Conservation (phyloP, 345 rosid species). For the Eucalyptus fibrosa region DNA sequence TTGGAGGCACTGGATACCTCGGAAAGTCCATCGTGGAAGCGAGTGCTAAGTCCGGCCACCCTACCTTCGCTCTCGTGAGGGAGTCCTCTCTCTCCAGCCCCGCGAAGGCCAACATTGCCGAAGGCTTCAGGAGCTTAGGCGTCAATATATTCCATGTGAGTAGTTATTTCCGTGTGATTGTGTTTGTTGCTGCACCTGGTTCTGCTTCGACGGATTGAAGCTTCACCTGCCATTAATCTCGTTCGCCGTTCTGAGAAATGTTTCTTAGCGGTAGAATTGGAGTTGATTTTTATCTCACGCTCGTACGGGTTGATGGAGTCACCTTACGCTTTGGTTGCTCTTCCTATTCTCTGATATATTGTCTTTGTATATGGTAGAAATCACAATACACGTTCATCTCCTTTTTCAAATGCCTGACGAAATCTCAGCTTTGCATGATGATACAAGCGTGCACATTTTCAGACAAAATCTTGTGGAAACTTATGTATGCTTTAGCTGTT, state of each 20-base stretch:
- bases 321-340: too few species aligned
- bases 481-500: too few species aligned
- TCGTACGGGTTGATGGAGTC: too few species aligned
- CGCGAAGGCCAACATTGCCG: background rate
- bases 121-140: background rate
- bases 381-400: too few species aligned
- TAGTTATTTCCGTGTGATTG: background rate
- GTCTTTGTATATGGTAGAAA: too few species aligned
- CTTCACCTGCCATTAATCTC: background rate
- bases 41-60: background rate
- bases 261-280: background rate
- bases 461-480: too few species aligned
- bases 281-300: background rate
- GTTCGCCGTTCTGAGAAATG: background rate
- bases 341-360: too few species aligned
- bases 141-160: background rate
- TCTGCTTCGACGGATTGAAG: background rate
- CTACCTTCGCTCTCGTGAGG: background rate
- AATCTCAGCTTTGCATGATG: too few species aligned
- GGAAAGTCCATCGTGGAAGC: constrained; percentile 1
- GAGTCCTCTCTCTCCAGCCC: background rate
- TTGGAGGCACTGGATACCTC: constrained; percentile 3
- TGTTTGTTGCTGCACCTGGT: background rate
- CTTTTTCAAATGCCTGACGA: too few species aligned
- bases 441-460: too few species aligned